Evolutionary conservation across 1,139 yeast genomes (phyloP).

Genomic region (Kodamaea anthophila): DNA sequence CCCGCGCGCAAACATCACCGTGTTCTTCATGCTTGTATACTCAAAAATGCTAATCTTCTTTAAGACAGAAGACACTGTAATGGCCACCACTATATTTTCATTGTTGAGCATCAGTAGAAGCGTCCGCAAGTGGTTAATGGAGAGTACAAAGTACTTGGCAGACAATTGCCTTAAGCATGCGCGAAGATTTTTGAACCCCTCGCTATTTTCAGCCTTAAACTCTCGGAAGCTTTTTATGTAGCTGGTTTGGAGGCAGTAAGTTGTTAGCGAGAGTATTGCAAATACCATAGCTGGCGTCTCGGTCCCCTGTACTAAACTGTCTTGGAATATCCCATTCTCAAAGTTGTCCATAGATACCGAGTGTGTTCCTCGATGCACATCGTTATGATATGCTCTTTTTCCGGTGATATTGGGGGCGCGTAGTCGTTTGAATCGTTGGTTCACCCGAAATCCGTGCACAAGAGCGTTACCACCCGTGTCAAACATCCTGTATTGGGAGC

Average conservation of each 20-base stretch:
- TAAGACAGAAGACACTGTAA: constrained; percentile 19
- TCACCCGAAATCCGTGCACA: too few relatives aligned
- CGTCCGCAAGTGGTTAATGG: constrained; percentile 16
- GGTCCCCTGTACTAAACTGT: constrained; percentile 5
- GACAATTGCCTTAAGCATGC: constrained; percentile 12
- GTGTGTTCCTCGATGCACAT: too few relatives aligned
- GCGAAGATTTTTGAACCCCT: constrained; percentile 7
- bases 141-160: constrained; percentile 16
- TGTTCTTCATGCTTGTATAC: constrained; percentile 15
- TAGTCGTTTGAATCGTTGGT: too few relatives aligned
- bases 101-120: constrained; percentile 11
- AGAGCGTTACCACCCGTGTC: too few relatives aligned
- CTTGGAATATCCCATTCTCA: constrained; percentile 8
- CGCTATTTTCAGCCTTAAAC: constrained; percentile 5
- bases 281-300: constrained; percentile 12
- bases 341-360: constrained; percentile 10
- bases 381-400: too few relatives aligned
- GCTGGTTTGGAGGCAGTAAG: constrained; percentile 17
- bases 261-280: constrained; percentile 16
- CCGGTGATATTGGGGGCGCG: too few relatives aligned
- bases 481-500: too few relatives aligned
- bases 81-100: constrained; percentile 17
- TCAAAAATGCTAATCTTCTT: constrained; percentile 24
- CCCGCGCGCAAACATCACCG: constrained; percentile 22
- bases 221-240: constrained; percentile 16